Evolutionary conservation across 2,329 filamentous ascomycete genomes (phyloP).

Genomic region (Myriosclerotinia duriaeana): DNA sequence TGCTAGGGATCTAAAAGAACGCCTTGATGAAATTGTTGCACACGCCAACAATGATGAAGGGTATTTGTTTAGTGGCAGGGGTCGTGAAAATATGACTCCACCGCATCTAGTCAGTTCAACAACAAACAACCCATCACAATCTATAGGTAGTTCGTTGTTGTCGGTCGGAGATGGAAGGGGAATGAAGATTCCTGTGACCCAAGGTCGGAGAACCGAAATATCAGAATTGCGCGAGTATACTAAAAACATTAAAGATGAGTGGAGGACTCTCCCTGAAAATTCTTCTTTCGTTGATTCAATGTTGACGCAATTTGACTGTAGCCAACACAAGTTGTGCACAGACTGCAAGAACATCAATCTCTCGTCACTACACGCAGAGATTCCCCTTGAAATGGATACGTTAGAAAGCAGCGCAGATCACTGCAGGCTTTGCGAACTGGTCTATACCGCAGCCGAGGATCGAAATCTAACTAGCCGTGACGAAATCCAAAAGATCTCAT

Average conservation of each 20-base stretch:
- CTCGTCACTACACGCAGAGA: not conserved
- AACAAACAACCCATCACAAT: not conserved
- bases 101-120: not conserved
- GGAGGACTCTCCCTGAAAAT: not conserved
- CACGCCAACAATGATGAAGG: not conserved
- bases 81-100: not conserved
- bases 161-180: not conserved
- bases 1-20: not conserved
- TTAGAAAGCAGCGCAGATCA: not conserved
- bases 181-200: not conserved
- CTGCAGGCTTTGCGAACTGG: not conserved
- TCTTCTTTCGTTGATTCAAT: not conserved
- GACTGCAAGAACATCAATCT: not conserved
- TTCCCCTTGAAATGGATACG: not conserved
- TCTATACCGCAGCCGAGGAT: constrained; percentile 2
- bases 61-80: not conserved
- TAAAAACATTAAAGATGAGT: not conserved
- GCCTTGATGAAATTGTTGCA: not conserved
- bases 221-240: not conserved
- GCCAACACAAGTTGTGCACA: not conserved
- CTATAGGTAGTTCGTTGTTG: not conserved
- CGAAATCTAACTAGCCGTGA: not conserved
- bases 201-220: not conserved
- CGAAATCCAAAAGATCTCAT: not conserved
- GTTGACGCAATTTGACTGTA: rapidly evolving